Evolutionary conservation across 495 filamentous ascomycete genomes (phyloP), one percentile per base, ranked within the genome.

Genomic region (Paragyromitra xinjiangensis): DNA sequence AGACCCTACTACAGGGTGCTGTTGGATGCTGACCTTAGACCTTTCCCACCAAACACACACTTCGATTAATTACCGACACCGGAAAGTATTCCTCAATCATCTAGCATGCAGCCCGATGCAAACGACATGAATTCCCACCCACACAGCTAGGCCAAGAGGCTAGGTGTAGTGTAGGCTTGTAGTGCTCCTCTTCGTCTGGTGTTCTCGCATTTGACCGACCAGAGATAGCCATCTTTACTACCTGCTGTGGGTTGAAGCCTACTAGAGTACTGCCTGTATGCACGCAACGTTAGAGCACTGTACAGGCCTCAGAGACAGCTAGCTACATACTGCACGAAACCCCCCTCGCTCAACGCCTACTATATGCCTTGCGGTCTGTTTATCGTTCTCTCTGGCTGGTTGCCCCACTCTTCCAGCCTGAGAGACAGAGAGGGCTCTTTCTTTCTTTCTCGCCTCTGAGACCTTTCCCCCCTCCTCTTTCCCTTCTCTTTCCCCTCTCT

Each of bases 301-400:
- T 76, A 65, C 74, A 77, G 70, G 74, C 74, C 53, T 76, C 50
- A 76, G 50, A 76, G 73, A 72, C 73, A 76, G 73, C 68, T 77
- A 73, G 61, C 51, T 77, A 73, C 74, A 65, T 77, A 66, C 61
- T 77, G 69, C 74, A 66, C 61, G 55, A 45, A 73, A 72, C 50
- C 59, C 68, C 67, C 58, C 50, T 65, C 68, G 50, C 61, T 51
- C 73, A 29, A 59, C 73, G 61, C 68, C 68, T 58, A 66, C 64
- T 68, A 67, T 74, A 69, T 74, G 74, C 50, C 66, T 75, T 75
- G 48, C 65, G 51, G 24, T 44, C 64, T 72, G 59, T 61, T 44
- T 40, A 16, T 53, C 66, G 51, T 42, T 34, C 42, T 66, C 16
- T n/a, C 66, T 69, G 66, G 66, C 71, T 78, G 55, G 40, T 22